Base-by-base conservation (phyloP, 2,329 filamentous ascomycete genomes). In the Paecilomyces sp. region DNA sequence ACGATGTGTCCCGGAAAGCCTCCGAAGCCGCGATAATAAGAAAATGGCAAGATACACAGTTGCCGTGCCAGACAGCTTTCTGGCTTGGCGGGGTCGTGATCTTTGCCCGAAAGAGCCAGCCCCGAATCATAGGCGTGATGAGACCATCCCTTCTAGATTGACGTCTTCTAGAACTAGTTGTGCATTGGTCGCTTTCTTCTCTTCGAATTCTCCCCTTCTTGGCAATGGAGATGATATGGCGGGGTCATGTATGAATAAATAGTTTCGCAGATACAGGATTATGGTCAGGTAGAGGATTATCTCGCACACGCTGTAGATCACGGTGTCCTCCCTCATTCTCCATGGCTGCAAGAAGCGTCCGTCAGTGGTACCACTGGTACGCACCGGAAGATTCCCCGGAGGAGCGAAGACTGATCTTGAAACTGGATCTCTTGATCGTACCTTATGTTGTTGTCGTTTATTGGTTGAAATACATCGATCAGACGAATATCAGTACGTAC, bases 401-500 rank as follows among this genome's bases (percentile, higher is more conserved):
- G 57, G 80, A 83, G 63, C 72, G 78, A 36, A 77, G 74, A 61
- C 69, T 84, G 4, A 79, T 84, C 33, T 55, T 76, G 34, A 84
- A 84, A 64, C 74, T 85, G 15, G 81, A 84, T 61, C 67, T 80
- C 0, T 68, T 83, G 1, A 79, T 84, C 18, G 75, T 84, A 0
- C 80, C 81, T 0, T 84, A 83, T 62, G 79, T 79, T 1, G 77
- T 83, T 25, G 66, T 83, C 3, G 74, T 78, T 0, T 83, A 82
- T 62, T 83, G 80, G 75, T 68, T 79, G 52, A 80, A 77, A 60
- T 79, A 78, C 57, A 70, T 80, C 22, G 79, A 81, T 24, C 30
- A 56, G 28, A 36, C 30, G 15, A 56, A 56, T 56, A 56, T 56
- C 54, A 56, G 54, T 56, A 18, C 8, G 54, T 28, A 2, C 13